These are phyloP conservation scores for Cordyceps militaris DNA, from an alignment of 2,329 filamentous ascomycete genomes.

Conservation along the genomic window DNA sequence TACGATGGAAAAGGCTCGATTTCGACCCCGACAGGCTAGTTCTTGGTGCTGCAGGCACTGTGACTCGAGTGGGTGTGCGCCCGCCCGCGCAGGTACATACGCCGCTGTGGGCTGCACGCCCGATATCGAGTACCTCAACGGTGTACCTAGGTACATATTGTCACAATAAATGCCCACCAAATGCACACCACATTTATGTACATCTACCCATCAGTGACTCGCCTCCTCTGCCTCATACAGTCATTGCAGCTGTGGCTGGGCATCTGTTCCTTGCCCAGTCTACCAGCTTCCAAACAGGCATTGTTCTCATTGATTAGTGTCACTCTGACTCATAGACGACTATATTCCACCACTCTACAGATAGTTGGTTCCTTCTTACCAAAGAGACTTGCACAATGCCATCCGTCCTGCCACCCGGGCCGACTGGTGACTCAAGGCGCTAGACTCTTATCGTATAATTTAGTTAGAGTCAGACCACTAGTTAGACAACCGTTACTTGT, in stretches of 20 bases:
- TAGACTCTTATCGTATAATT: constrained; percentile 62
- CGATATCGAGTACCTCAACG: background rate
- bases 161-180: background rate
- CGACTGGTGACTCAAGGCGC: constrained; percentile 8
- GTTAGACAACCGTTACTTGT: constrained; percentile 77
- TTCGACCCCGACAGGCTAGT: background rate
- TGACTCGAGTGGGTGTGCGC: background rate
- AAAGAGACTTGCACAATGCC: background rate
- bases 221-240: background rate
- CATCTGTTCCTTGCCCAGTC: background rate
- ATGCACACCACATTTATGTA: background rate
- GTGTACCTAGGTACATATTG: background rate
- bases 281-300: background rate
- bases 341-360: background rate
- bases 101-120: background rate
- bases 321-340: constrained; percentile 3
- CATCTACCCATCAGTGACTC: background rate
- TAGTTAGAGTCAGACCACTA: constrained; percentile 71
- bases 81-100: background rate
- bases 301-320: background rate
- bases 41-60: constrained; percentile 4
- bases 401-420: background rate
- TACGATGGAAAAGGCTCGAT: background rate
- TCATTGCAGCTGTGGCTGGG: background rate
- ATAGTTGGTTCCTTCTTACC: background rate